Evolutionary conservation across 148 eudicot genomes (phyloP), one percentile per base, ranked within the genome.

Genomic region (Fagopyrum tataricum): DNA sequence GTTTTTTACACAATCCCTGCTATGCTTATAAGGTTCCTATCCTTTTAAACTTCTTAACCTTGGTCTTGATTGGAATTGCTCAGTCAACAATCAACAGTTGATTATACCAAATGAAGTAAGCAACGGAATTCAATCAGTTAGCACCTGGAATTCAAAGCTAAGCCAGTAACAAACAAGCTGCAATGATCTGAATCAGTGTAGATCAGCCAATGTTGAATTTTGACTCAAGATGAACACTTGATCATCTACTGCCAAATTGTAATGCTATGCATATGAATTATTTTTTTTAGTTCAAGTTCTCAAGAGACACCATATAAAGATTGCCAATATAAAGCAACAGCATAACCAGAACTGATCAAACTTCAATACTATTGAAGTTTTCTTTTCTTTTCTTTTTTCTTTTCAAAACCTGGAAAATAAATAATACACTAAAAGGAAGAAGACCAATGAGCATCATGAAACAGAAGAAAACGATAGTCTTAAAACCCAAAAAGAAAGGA

Each of bases 401-500:
- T n/a, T n/a, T n/a, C n/a, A n/a, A n/a, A n/a, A n/a, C n/a, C n/a
- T n/a, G n/a, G n/a, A n/a, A n/a, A 47, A 47, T 9, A 52, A 21
- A 52, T 52, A 5, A 15, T 4, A 2, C 58, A 52, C 6, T 0
- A 52, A 6, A 31, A 31, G 37, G 37, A 31, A 31, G 37, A 11
- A 6, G 26, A 24, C 40, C 67, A 24, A 49, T 48, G 20, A 72
- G 20, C 52, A 48, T 17, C 10, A 10, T 72, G 37, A 51, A 48
- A 49, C 43, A 14, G 21, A 64, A 2, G 42, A 73, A 61, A 39
- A 37, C 44, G 14, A 43, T 2, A 12, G 24, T 17, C 66, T 31
- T 51, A 66, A 31, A 72, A 23, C 46, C 41, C 59, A 71, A 14
- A 75, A 75, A 70, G 80, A 51, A 72, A 31, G 37, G 37, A 31